These are phyloP conservation scores for Pulicaria dysenterica DNA, from an alignment of 129 eudicot species.

Conservation along the genomic window DNA sequence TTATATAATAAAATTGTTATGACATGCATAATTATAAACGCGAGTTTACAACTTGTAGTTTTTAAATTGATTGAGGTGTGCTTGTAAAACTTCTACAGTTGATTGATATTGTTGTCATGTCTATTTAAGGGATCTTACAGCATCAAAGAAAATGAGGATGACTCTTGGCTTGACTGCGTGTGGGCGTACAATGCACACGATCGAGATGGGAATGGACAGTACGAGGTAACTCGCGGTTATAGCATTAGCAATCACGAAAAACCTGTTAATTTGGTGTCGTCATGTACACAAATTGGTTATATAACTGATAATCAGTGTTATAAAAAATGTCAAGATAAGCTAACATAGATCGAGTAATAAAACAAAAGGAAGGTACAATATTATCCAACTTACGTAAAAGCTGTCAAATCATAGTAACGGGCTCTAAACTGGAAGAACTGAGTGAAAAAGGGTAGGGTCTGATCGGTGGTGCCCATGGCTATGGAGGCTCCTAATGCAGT, in stretches of 20 bases:
- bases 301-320: no score
- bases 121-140: conserved; percentile 40
- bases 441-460: conserved; percentile 93
- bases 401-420: conserved; percentile 62
- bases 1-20: no score
- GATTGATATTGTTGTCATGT: not conserved
- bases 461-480: conserved; percentile 74
- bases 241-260: conserved; percentile 74
- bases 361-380: not conserved
- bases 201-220: conserved; percentile 75
- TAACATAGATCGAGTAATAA: no score
- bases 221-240: conserved; percentile 58
- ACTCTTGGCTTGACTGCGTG: conserved; percentile 54
- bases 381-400: conserved; percentile 59
- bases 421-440: conserved; percentile 88
- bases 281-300: not conserved
- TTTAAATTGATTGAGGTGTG: no score
- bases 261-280: conserved; percentile 43
- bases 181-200: conserved; percentile 81
- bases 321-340: no score
- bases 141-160: conserved; percentile 57
- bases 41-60: no score
- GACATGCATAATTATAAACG: no score
- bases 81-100: not conserved
- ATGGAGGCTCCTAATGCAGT: conserved; percentile 66